Conservation (phyloP, 257 asterid genomes). For the Rubia yunnanensis region DNA sequence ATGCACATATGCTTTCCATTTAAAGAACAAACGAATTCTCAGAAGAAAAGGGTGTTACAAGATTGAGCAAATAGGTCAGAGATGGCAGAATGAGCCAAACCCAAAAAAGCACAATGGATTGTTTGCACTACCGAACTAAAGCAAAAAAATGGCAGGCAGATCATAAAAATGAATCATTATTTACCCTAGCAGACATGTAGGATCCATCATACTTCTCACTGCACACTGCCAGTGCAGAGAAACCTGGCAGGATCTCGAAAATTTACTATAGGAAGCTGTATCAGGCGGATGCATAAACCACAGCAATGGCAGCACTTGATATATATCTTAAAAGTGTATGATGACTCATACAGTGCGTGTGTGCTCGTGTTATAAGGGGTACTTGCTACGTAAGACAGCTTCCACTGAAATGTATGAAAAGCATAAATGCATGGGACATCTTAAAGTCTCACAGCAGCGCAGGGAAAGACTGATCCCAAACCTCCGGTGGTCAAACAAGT, state of each 20-base stretch:
- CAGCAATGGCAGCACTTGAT: slow-evolving; percentile 13
- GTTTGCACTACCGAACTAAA: neutral
- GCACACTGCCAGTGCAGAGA: slow-evolving; percentile 99
- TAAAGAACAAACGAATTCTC: neutral
- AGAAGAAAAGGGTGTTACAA: no score
- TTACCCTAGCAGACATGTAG: slow-evolving; percentile 24
- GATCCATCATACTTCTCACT: slow-evolving; percentile 99
- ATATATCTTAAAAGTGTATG: neutral
- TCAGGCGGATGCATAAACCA: slow-evolving; percentile 39
- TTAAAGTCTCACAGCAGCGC: neutral
- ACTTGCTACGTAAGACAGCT: slow-evolving; percentile 33
- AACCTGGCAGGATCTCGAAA: slow-evolving; percentile 88
- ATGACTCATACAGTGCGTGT: slow-evolving; percentile 16
- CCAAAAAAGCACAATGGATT: neutral
- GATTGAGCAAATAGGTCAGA: no score
- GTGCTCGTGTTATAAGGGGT: slow-evolving; percentile 14
- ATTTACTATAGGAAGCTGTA: slow-evolving; percentile 70
- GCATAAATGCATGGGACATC: neutral
- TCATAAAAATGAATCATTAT: neutral
- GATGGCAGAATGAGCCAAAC: neutral
- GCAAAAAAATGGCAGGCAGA: neutral
- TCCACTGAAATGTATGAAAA: slow-evolving; percentile 26
- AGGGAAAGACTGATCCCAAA: neutral
- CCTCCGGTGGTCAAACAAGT: neutral
- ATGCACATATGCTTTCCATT: neutral